Percentiles rank a stretch among this genome's conserved stretches.
Conservation (phyloP, 2,329 filamentous ascomycete genomes). For the Didymella lethalis region DNA sequence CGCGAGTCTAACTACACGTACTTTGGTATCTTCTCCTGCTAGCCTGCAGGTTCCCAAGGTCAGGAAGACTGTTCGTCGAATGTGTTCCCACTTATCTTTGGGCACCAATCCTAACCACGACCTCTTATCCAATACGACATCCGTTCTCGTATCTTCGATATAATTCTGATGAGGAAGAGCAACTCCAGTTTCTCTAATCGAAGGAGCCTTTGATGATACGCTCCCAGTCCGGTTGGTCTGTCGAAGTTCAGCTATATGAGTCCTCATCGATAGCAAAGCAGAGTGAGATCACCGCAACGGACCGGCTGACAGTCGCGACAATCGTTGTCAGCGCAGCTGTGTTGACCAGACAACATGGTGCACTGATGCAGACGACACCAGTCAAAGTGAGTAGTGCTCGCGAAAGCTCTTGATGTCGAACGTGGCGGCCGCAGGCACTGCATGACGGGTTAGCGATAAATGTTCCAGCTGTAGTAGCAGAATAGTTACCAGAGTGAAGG, state of each 20-base stretch:
- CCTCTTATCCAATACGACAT: background rate
- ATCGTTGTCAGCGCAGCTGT: background rate
- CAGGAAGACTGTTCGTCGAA: background rate
- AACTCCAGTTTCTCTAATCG: background rate
- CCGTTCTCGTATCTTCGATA: slow-evolving; percentile 1
- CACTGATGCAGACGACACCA: slow-evolving; percentile 15
- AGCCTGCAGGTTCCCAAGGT: background rate
- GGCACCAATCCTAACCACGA: background rate
- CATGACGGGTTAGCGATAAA: background rate
- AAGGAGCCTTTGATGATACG: slow-evolving; percentile 8
- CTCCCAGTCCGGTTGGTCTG: slow-evolving; percentile 11
- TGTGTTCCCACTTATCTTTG: background rate
- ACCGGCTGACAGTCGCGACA: background rate
- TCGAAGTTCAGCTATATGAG: background rate
- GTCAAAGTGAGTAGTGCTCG: slow-evolving; percentile 13
- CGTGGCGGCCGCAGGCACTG: slow-evolving; percentile 7
- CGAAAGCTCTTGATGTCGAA: slow-evolving; percentile 13
- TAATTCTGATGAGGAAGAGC: slow-evolving; percentile 2
- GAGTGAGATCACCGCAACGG: slow-evolving; percentile 3
- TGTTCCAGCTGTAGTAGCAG: background rate
- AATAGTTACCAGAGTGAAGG: background rate
- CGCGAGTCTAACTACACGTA: no score
- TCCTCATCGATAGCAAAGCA: background rate
- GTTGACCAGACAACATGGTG: background rate
- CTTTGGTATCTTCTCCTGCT: background rate